phyloP scores from a whole-genome alignment of 1,284 basidiomycete species.

The Boletus coffeatus region DNA sequence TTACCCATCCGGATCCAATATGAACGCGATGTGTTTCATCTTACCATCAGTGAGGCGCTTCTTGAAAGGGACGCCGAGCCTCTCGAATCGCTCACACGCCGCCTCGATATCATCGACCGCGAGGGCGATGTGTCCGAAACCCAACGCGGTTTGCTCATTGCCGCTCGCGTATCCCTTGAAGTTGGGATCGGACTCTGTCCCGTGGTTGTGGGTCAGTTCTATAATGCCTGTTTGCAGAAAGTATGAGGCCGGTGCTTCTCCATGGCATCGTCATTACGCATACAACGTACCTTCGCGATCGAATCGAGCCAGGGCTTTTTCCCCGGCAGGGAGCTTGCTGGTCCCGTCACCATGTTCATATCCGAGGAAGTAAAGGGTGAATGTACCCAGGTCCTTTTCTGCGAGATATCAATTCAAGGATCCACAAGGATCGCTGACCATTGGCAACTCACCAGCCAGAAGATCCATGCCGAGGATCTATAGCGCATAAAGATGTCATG shows the following conservation, averaged over 20 bases:
- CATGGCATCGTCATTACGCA: neutral
- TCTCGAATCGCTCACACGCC: constrained; percentile 83
- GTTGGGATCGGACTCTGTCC: constrained; percentile 73
- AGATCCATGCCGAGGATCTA: constrained; percentile 86
- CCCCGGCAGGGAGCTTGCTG: constrained; percentile 41
- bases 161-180: constrained; percentile 82
- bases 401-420: neutral
- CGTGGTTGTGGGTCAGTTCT: constrained; percentile 88
- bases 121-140: constrained; percentile 88
- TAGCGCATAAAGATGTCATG: constrained; percentile 12
- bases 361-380: constrained; percentile 80
- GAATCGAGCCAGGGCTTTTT: constrained; percentile 44
- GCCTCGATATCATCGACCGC: constrained; percentile 79
- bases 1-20: constrained; percentile 83
- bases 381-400: constrained; percentile 53
- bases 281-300: constrained; percentile 55
- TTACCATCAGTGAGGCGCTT: constrained; percentile 83
- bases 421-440: neutral
- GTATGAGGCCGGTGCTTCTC: neutral
- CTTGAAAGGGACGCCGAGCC: constrained; percentile 82
- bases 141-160: constrained; percentile 77
- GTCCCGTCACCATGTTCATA: constrained; percentile 51
- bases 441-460: constrained; percentile 44
- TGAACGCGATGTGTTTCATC: constrained; percentile 86
- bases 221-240: constrained; percentile 51